Percentiles rank a stretch among this genome's conserved stretches.
Conservation (phyloP, 2,329 filamentous ascomycete genomes). For the Phialocephala sp. region DNA sequence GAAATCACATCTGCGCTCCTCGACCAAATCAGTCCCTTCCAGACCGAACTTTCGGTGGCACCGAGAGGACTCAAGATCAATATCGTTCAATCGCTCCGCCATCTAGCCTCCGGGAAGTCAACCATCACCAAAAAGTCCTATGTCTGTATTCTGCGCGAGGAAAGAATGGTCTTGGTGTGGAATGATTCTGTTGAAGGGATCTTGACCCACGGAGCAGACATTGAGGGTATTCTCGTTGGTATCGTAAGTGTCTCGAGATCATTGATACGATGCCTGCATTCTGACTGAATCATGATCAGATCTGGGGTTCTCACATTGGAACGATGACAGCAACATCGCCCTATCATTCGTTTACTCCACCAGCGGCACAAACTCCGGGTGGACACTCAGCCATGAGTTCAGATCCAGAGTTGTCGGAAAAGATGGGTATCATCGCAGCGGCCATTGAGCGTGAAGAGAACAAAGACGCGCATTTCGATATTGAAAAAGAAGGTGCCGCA, state of each 20-base stretch:
- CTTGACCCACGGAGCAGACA: slow-evolving; percentile 29
- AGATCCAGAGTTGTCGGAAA: slow-evolving; percentile 24
- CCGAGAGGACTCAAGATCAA: slow-evolving; percentile 26
- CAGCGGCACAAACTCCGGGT: slow-evolving; percentile 16
- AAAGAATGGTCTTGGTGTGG: slow-evolving; percentile 33
- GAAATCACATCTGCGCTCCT: slow-evolving; percentile 49
- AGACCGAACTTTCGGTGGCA: slow-evolving; percentile 28
- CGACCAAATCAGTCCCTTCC: slow-evolving; percentile 31
- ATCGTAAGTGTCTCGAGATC: slow-evolving; percentile 18
- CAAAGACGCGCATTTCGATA: slow-evolving; percentile 28
- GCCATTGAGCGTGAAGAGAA: slow-evolving; percentile 33
- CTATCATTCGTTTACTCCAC: slow-evolving; percentile 23
- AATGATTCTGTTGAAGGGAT: slow-evolving; percentile 34
- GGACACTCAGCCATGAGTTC: slow-evolving; percentile 1
- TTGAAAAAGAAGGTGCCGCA: slow-evolving; percentile 24
- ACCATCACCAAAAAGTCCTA: slow-evolving; percentile 24
- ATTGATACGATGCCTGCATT: not conserved
- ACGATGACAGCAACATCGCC: slow-evolving; percentile 25
- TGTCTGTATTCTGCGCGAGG: slow-evolving; percentile 30
- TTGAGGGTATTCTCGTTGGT: slow-evolving; percentile 31
- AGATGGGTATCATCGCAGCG: slow-evolving; percentile 28
- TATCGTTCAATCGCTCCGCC: slow-evolving; percentile 56
- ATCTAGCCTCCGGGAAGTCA: slow-evolving; percentile 46
- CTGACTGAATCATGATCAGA: slow-evolving; percentile 17
- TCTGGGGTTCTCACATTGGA: slow-evolving; percentile 35